Evolutionary conservation across 208 protist genomes (phyloP), one percentile per base, ranked within the genome.

Genomic region (Leishmania gerbilli): DNA sequence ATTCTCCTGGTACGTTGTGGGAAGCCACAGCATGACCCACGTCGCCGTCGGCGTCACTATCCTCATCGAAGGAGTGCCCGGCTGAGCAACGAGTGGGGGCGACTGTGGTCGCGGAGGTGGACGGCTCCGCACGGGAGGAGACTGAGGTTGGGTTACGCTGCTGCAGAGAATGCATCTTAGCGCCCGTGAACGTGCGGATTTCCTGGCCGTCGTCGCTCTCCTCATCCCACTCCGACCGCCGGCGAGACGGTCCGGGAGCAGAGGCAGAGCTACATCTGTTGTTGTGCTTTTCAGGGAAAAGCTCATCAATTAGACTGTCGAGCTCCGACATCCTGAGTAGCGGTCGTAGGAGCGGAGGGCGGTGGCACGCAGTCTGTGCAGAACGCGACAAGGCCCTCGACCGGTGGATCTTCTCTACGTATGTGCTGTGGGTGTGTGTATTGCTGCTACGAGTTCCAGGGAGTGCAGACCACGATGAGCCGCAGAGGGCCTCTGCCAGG

Each of bases 231-330:
- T 90, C 83, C 47, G 76, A 82, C 27, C 74, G 76, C n/a, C 79
- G 31, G 53, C 79, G 55, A 40, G 42, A 65, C 55, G 58, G 69
- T 27, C 27, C 40, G 9, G 75, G 42, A 58, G 55, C 1, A 45
- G 37, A 31, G 24, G 31, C 76, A 17, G 40, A 31, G 11, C 8
- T 58, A 37, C 49, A 53, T 79, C 27, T 55, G 37, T 31, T 65
- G n/a, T 53, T 62, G 19, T 60, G 47, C 53, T 77, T 76, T 27
- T 77, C 87, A 17, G 93, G 88, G 84, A 95, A 97, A 8, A 97
- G 86, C 69, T 97, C 92, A 1, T 92, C 83, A 62, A 97, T 97
- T 47, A 97, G 76, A 24, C 89, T 79, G 80, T 97, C 92, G 31
- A 97, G 79, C 15, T 82, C 84, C 3, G 80, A 82, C 78, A 87